Conservation (phyloP, 257 asterid genomes). For the Orobanche coerulescens region DNA sequence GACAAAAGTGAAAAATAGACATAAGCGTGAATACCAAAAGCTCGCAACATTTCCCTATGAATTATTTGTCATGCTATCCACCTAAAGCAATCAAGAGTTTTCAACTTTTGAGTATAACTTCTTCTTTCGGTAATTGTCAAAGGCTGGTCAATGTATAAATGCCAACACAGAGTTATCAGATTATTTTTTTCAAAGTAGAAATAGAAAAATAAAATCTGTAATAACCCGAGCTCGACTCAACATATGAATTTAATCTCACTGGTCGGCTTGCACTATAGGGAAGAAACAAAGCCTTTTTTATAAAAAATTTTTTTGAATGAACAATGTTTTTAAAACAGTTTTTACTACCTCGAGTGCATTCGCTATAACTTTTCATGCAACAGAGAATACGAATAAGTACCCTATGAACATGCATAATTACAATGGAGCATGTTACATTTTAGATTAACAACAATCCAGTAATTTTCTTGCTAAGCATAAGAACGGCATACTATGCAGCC, state of each 20-base stretch:
- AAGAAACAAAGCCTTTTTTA: neutral
- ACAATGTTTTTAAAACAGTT: neutral
- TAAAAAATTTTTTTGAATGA: too few species aligned
- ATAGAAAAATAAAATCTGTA: neutral
- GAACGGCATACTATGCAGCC: neutral
- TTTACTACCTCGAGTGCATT: neutral
- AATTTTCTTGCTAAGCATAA: slow-evolving; percentile 3
- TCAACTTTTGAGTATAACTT: neutral
- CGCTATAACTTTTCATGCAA: neutral
- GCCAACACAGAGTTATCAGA: neutral
- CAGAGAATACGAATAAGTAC: neutral
- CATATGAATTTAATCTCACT: neutral
- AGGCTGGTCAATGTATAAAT: neutral
- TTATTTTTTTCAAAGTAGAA: neutral
- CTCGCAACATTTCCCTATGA: neutral
- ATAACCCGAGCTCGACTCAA: neutral
- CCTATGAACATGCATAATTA: neutral
- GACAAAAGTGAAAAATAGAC: neutral
- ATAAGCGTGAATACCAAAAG: neutral
- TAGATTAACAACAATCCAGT: neutral
- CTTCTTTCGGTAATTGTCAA: neutral
- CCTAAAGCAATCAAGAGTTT: neutral
- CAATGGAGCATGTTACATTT: neutral
- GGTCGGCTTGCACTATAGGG: slow-evolving; percentile 7
- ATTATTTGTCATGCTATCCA: neutral